phyloP scores from a whole-genome alignment of 257 asterid species.

The Agastache rugosa region DNA sequence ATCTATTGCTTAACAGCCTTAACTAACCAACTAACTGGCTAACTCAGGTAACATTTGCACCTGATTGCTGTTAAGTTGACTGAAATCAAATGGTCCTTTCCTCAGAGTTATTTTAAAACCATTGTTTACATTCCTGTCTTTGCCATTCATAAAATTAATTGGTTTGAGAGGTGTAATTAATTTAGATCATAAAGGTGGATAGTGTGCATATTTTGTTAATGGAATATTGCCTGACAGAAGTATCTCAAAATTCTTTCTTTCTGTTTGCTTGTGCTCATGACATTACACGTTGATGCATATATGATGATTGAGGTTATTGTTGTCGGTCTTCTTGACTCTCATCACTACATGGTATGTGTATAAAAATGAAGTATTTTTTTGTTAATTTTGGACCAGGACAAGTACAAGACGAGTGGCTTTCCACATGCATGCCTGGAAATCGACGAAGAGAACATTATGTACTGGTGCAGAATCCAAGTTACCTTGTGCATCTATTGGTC shows the following conservation, averaged over 20 bases:
- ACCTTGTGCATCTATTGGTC: constrained; percentile 43
- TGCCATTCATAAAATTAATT: background rate
- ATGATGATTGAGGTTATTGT: background rate
- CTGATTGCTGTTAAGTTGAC: background rate
- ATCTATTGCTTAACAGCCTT: background rate
- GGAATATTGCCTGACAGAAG: background rate
- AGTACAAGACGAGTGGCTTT: constrained; percentile 48
- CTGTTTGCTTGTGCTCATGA: background rate
- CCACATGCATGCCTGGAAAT: constrained; percentile 43
- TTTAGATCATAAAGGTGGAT: constrained; percentile 6
- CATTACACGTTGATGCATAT: background rate
- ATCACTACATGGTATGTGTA: background rate
- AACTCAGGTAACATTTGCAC: background rate
- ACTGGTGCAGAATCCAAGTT: constrained; percentile 48
- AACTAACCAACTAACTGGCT: background rate
- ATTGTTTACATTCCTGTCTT: background rate
- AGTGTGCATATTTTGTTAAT: background rate
- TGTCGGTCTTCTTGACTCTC: background rate
- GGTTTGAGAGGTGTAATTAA: background rate
- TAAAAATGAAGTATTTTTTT: background rate
- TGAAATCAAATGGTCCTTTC: background rate
- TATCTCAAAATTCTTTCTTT: background rate
- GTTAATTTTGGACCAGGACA: constrained; percentile 45
- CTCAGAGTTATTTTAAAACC: background rate
- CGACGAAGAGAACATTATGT: constrained; percentile 54